Conservation (phyloP, 495 filamentous ascomycete species). For the Cercophora samala region DNA sequence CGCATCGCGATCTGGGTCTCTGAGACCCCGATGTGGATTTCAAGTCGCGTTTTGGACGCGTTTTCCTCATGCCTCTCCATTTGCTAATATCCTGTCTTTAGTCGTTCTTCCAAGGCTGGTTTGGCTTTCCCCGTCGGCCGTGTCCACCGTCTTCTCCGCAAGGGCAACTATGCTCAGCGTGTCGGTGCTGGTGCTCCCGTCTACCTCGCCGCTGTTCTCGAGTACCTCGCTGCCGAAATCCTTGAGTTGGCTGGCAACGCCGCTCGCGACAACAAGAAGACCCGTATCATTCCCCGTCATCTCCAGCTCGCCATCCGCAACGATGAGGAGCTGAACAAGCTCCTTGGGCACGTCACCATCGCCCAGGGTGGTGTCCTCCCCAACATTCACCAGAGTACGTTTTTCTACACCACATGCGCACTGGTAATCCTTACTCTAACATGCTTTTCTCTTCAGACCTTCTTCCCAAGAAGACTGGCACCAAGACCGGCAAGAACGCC, state of each 20-base stretch:
- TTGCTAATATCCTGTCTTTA: constrained; percentile 46
- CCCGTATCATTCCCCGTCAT: constrained; percentile 98
- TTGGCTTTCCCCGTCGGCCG: constrained; percentile 98
- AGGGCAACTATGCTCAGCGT: constrained; percentile 99
- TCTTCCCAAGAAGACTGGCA: constrained; percentile 92
- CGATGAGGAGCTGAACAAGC: constrained; percentile 99
- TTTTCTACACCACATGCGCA: background rate
- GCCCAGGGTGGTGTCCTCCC: constrained; percentile 99
- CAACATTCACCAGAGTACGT: constrained; percentile 97
- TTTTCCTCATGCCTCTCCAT: constrained; percentile 19
- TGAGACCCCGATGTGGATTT: constrained; percentile 7
- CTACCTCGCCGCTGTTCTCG: constrained; percentile 95
- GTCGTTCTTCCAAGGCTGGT: constrained; percentile 98
- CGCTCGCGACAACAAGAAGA: constrained; percentile 99
- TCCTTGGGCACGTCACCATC: constrained; percentile 97
- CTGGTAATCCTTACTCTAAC: constrained; percentile 41
- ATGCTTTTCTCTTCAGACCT: constrained; percentile 61
- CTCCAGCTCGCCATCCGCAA: constrained; percentile 99
- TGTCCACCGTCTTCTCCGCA: constrained; percentile 98
- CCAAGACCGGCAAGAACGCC: constrained; percentile 82
- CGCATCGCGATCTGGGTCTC: constrained; percentile 7
- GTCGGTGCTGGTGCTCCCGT: constrained; percentile 98
- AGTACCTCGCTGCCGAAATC: constrained; percentile 98
- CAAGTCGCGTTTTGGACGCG: constrained; percentile 22
- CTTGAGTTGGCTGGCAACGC: constrained; percentile 98